Base-by-base conservation (phyloP, 768 basidiomycete genomes). In the Cystofilobasidium macerans region DNA sequence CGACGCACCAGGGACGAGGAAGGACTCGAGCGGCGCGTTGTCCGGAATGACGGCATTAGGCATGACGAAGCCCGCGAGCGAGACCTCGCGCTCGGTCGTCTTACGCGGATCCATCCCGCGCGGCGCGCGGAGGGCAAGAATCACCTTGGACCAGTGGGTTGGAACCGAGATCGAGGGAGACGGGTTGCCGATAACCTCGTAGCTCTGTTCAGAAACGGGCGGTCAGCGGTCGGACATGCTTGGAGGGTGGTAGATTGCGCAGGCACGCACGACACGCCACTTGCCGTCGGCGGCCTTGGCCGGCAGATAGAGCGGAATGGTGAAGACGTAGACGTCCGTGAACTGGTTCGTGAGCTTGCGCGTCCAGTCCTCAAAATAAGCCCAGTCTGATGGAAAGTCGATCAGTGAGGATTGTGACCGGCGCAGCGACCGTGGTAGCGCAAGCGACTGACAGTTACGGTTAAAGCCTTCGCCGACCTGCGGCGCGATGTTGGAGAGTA, bases 381-480 rank as follows among this genome's bases (percentile, higher is more conserved):
- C 93, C 93, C 93, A 98, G 74, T 97, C 92, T 95, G 70, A 8
- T 4, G 42, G 12, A 12, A 43, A 35, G 22, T 9, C 43, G 56
- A 8, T 28, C 28, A 28, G 24, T 32, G 20, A 48, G 24, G 28
- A 62, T 58, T 51, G 33, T 58, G 43, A 26, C 66, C 42, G 36
- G 51, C 20, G 32, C 20, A 16, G 30, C 18, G 18, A 22, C 11
- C 43, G 53, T 30, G 0, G 20, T 14, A 43, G 57, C 16, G 42
- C 35, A 32, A 28, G 16, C 20, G 13, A 79, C 84, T 68, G 71
- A 92, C 93, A 99, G 73, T 98, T 92, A 62, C 95, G 81, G 73
- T 98, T 99, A 80, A 98, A 99, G 0, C 94, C 95, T 45, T 83
- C 89, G 1, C 95, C 95, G 30, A 99, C 91, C 81, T 99, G 95